Base-by-base conservation (phyloP, 1,284 basidiomycete species). In the Leccinum cinnamomeum region DNA sequence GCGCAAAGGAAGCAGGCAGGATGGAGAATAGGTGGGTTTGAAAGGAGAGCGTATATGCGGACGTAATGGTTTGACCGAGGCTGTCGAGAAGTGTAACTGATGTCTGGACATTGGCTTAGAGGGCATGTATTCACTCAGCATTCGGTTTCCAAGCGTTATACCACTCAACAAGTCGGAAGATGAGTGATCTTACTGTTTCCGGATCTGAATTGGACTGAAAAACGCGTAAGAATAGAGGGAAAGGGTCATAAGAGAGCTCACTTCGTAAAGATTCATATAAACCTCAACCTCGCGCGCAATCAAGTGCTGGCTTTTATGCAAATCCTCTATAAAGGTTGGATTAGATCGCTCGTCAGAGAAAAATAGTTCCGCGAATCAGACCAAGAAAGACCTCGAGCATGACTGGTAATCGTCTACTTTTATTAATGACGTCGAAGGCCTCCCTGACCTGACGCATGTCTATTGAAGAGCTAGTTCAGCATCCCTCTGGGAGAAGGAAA, bases 341-440 rank as follows among this genome's bases (percentile, higher is more conserved):
- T 68, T 33, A 68, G 37, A 44, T 25, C 7, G 23, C 25, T 30
- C 41, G 37, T n/a, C 35, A 56, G 25, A 53, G 11, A 39, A 28
- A 18, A 14, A 57, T 20, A 10, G 57, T 39, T 25, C 4, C 10
- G 53, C 7, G 12, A 11, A 41, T 69, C 84, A 61, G 57, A 89
- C 89, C 86, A 41, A 89, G 78, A 70, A 89, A 90, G 10, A 81
- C 82, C 69, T 91, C 89, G 30, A 91, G 74, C 60, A 90, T 76
- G 55, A 82, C 79, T 8, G 87, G 82, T 23, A 90, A 72, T 73
- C 84, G 81, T 66, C 83, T 81, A 56, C 81, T 81, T 63, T 81
- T 80, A 64, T 82, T 84, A 46, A 90, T 75, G 10, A 81, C 65
- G 51, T 81, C 82, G 65, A 89, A 84, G 7, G 88, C 85, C 16